Percentiles rank a stretch among this genome's conserved stretches.
Conservation (phyloP, 495 filamentous ascomycete species). For the Penicillium crystallinum region DNA sequence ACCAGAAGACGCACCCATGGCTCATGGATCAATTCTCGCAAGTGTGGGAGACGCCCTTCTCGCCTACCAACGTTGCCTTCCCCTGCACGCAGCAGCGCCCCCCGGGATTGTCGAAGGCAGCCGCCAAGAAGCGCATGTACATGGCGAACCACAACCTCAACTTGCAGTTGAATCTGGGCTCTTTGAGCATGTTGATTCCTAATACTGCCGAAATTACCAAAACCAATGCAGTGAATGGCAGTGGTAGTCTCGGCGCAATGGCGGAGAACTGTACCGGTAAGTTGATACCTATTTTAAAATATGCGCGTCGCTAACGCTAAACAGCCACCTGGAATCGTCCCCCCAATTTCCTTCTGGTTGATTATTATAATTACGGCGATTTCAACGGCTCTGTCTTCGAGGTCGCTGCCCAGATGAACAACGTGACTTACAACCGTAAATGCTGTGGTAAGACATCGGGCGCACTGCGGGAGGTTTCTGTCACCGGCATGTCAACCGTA, state of each 20-base stretch:
- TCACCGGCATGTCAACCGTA: conserved; percentile 16
- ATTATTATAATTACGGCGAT: conserved; percentile 74
- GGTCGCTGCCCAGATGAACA: conserved; percentile 79
- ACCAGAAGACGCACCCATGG: conserved; percentile 68
- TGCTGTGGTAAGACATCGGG: conserved; percentile 61
- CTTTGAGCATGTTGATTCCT: conserved; percentile 64
- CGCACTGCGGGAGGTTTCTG: conserved; percentile 21
- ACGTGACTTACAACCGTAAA: conserved; percentile 68
- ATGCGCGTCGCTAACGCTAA: conserved; percentile 11
- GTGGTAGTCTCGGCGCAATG: conserved; percentile 67
- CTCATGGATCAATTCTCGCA: conserved; percentile 62
- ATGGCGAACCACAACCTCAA: conserved; percentile 94
- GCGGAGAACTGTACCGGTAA: conserved; percentile 61
- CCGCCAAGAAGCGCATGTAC: conserved; percentile 63
- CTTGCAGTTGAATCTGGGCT: conserved; percentile 58
- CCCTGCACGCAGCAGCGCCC: conserved; percentile 57
- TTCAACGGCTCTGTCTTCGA: conserved; percentile 83
- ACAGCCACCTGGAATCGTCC: conserved; percentile 58
- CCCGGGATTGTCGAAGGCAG: conserved; percentile 48
- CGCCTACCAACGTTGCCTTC: conserved; percentile 52
- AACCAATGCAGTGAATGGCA: conserved; percentile 62
- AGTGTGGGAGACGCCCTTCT: conserved; percentile 64
- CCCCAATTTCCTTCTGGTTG: conserved; percentile 84
- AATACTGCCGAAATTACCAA: conserved; percentile 58
- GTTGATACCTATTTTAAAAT: neutral